Evolutionary conservation across 2,329 filamentous ascomycete species (phyloP), one percentile per base, ranked within the genome.

Genomic region (Fusarium incarnatum): DNA sequence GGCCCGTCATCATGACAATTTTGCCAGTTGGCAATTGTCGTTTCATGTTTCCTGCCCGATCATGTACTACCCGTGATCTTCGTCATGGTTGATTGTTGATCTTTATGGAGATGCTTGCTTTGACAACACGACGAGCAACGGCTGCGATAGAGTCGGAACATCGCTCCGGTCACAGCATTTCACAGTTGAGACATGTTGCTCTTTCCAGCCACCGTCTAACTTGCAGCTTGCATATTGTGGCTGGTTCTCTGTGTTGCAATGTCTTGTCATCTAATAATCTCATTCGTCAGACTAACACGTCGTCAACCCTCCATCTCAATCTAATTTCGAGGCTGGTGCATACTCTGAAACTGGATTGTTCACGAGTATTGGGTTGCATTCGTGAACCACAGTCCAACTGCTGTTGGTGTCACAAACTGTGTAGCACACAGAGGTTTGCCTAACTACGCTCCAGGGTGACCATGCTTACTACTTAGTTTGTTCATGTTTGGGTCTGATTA

Each of bases 141-240:
- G 25, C 10, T 42, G 13, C n/a, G 9, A 22, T 22, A 15, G 23
- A 42, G 22, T 32, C 45, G 40, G 45, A 48, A 32, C 52, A 41
- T 59, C 47, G 46, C 53, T 60, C 41, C 53, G 41, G 52, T 40
- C 41, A 41, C 27, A 46, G 46, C 25, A 45, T 53, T 52, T 64
- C 42, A 41, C 32, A 47, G 18, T 30, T 59, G 40, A 64, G 45
- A 64, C 60, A 64, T 41, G 27, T 20, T 18, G 22, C 27, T 53
- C 25, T 41, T 42, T 41, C 61, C 32, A 64, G 52, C 61, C 45
- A 66, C 53, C 28, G 16, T 28, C 27, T 40, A 37, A 42, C 46
- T 54, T 28, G 44, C 53, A 63, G 56, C 23, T 71, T 40, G 42
- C 49, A 50, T 28, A 68, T 44, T 45, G 67, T 70, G 64, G 64